Conservation (phyloP, 2,329 filamentous ascomycete genomes). For the Monilinia fructigena region DNA sequence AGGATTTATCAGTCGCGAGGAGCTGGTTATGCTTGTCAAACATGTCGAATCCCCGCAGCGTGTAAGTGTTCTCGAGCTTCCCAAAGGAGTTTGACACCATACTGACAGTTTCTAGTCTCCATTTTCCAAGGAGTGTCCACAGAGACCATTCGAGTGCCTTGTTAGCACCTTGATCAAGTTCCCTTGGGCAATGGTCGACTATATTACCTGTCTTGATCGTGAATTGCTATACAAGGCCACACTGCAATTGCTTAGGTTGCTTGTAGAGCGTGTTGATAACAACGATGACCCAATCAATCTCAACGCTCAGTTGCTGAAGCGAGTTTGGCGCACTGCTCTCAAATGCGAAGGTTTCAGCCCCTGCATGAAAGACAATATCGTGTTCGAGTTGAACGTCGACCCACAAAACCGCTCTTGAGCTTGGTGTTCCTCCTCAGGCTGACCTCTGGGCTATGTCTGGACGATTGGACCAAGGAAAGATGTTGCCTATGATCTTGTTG, state of each 20-base stretch:
- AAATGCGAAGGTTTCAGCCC: conserved; percentile 60
- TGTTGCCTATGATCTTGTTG: conserved; percentile 52
- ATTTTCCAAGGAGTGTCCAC: conserved; percentile 59
- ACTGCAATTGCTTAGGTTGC: conserved; percentile 48
- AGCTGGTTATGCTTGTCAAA: conserved; percentile 63
- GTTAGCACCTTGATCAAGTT: conserved; percentile 55
- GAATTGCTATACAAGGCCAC: conserved; percentile 53
- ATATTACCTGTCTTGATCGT: conserved; percentile 59
- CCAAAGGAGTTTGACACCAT: background rate
- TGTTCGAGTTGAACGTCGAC: conserved; percentile 44
- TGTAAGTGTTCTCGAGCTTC: conserved; percentile 47
- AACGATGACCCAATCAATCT: conserved; percentile 47
- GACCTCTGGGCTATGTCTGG: conserved; percentile 52
- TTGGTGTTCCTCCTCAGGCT: conserved; percentile 51
- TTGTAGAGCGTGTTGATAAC: conserved; percentile 46
- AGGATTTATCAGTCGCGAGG: conserved; percentile 60
- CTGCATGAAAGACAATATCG: conserved; percentile 60
- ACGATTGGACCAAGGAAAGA: conserved; percentile 51
- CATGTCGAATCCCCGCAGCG: conserved; percentile 61
- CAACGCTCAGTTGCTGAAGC: conserved; percentile 53
- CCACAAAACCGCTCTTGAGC: conserved; percentile 41
- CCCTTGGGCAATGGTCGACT: conserved; percentile 58
- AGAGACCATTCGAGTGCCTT: conserved; percentile 64
- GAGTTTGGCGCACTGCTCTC: conserved; percentile 53
- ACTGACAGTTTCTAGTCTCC: conserved; percentile 48